Conservation (phyloP, 345 rosid species). For the Salix exigua region DNA sequence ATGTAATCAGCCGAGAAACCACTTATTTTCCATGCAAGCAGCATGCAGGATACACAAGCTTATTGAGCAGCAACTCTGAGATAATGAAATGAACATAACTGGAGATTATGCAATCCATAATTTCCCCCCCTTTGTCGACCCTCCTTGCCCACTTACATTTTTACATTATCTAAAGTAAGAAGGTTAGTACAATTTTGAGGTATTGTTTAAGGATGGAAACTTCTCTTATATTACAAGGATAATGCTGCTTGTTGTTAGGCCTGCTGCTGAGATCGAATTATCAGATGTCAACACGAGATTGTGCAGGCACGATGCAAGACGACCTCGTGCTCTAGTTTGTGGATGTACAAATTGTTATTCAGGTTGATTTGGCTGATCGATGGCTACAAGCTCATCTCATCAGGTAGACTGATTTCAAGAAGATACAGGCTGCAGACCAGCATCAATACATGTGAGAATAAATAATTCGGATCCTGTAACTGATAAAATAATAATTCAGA, state of each 20-base stretch:
- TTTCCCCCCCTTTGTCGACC: not conserved
- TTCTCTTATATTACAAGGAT: not conserved
- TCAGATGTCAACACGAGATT: not conserved
- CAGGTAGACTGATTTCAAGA: conserved; percentile 77
- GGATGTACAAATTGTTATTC: conserved; percentile 5
- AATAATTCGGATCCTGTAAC: not conserved
- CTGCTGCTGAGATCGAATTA: not conserved
- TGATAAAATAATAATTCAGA: not conserved
- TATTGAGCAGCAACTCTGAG: too few relatives aligned
- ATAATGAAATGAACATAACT: not conserved
- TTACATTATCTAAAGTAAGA: not conserved
- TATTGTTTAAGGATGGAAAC: not conserved
- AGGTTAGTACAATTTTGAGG: not conserved
- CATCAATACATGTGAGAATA: not conserved
- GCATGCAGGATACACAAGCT: not conserved
- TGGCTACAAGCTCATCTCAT: conserved; percentile 58
- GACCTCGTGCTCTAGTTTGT: not conserved
- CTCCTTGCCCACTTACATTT: not conserved
- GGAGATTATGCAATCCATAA: not conserved
- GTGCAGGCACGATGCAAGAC: not conserved
- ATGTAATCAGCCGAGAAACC: not conserved
- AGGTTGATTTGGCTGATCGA: not conserved
- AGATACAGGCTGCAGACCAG: conserved; percentile 64
- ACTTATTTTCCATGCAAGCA: not conserved
- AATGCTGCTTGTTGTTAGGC: not conserved